phyloP scores from a whole-genome alignment of 495 filamentous ascomycete genomes.

The Rhypophila decipiens region DNA sequence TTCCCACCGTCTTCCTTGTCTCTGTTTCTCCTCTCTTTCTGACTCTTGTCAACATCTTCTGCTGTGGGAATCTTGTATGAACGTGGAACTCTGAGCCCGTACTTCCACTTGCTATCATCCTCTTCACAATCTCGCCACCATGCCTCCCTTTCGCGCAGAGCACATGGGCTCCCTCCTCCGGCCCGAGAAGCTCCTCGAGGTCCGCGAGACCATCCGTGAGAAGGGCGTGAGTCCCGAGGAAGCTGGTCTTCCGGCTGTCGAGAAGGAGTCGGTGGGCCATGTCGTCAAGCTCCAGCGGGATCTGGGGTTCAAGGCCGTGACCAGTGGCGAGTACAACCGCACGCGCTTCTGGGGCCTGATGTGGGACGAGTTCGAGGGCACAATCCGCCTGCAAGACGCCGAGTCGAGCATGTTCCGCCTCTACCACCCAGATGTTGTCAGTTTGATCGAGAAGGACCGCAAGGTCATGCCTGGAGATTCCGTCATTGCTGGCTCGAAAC shows the following conservation, averaged over 20 bases:
- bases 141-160: slow-evolving; percentile 76
- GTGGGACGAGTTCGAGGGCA: slow-evolving; percentile 68
- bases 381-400: slow-evolving; percentile 56
- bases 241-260: slow-evolving; percentile 44
- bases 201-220: slow-evolving; percentile 52
- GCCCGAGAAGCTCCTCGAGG: slow-evolving; percentile 58
- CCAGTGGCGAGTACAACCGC: slow-evolving; percentile 71
- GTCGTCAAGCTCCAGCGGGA: slow-evolving; percentile 60
- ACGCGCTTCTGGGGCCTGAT: slow-evolving; percentile 62
- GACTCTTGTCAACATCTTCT: too few relatives aligned
- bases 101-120: too few relatives aligned
- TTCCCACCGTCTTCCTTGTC: too few relatives aligned
- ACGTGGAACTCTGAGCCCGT: too few relatives aligned
- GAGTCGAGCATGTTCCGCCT: slow-evolving; percentile 63
- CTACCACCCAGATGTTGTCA: slow-evolving; percentile 75
- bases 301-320: slow-evolving; percentile 61
- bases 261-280: slow-evolving; percentile 61
- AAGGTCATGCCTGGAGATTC: slow-evolving; percentile 68
- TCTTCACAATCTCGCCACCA: slow-evolving; percentile 24
- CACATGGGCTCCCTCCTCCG: slow-evolving; percentile 78
- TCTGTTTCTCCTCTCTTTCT: too few relatives aligned
- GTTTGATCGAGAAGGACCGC: slow-evolving; percentile 51
- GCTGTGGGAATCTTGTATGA: too few relatives aligned
- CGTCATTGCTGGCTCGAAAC: slow-evolving; percentile 67
- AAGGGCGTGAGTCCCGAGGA: slow-evolving; percentile 51